A percentile compares a stretch with the other conserved stretches of the same genome.
Evolutionary conservation across 192 early-diverging fungal species (phyloP).

Genomic region (Coemansia furcata): DNA sequence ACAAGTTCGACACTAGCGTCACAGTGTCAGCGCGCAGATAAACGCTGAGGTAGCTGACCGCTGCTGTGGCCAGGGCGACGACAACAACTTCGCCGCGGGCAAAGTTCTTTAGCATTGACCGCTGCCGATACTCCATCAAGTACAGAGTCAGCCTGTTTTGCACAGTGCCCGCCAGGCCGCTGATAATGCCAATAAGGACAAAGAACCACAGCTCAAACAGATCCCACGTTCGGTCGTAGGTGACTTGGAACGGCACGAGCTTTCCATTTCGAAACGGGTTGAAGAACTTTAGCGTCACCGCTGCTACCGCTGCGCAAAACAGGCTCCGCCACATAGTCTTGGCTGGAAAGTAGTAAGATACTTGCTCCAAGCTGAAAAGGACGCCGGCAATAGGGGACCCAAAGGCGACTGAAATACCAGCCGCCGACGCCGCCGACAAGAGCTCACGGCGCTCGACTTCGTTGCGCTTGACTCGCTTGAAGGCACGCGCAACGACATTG

Average conservation of each 20-base stretch:
- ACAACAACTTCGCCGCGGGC: slow-evolving; percentile 54
- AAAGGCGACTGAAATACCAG: slow-evolving; percentile 97
- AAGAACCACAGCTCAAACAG: slow-evolving; percentile 89
- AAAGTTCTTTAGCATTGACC: slow-evolving; percentile 42
- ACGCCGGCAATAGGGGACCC: slow-evolving; percentile 93
- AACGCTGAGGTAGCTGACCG: slow-evolving; percentile 51
- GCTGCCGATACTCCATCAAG: slow-evolving; percentile 45
- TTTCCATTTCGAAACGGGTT: slow-evolving; percentile 84
- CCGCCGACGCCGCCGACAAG: slow-evolving; percentile 84
- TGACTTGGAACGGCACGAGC: slow-evolving; percentile 83
- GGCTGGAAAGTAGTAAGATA: slow-evolving; percentile 77
- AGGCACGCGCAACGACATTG: slow-evolving; percentile 78
- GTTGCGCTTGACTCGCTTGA: slow-evolving; percentile 75
- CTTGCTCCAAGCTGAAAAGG: slow-evolving; percentile 59
- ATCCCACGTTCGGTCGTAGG: slow-evolving; percentile 87
- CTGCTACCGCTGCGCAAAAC: slow-evolving; percentile 91
- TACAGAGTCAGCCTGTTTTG: slow-evolving; percentile 40
- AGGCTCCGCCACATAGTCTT: slow-evolving; percentile 94
- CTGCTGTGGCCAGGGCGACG: slow-evolving; percentile 44
- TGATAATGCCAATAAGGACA: slow-evolving; percentile 76
- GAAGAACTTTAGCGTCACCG: slow-evolving; percentile 78
- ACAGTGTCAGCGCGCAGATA: slow-evolving; percentile 54
- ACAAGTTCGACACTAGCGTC: slow-evolving; percentile 56
- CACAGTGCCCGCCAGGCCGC: slow-evolving; percentile 47
- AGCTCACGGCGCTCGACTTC: slow-evolving; percentile 83